Conservation (phyloP, 2,329 filamentous ascomycete genomes). For the Fusarium luffae region DNA sequence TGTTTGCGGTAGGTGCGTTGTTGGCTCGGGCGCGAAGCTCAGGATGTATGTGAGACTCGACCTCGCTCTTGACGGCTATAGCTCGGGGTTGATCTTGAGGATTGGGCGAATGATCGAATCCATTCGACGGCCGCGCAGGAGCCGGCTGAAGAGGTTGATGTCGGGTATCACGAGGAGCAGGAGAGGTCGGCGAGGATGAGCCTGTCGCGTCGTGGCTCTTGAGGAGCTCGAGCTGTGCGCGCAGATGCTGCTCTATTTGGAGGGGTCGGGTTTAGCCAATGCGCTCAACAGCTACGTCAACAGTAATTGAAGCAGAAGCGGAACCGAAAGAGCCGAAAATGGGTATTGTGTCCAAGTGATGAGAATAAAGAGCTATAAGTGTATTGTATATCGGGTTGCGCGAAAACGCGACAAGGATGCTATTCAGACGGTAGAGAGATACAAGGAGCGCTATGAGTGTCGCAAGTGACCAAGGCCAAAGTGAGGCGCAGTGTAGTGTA, state of each 20-base stretch:
- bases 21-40: conserved; percentile 55
- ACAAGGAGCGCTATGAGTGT: conserved; percentile 34
- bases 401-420: conserved; percentile 41
- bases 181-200: conserved; percentile 46
- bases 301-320: conserved; percentile 27
- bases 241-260: conserved; percentile 55
- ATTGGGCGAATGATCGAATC: conserved; percentile 56
- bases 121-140: conserved; percentile 55
- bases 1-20: conserved; percentile 48
- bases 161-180: conserved; percentile 47
- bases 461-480: conserved; percentile 31
- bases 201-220: conserved; percentile 54
- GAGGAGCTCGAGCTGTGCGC: conserved; percentile 58
- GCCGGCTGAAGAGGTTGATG: conserved; percentile 46
- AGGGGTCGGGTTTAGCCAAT: conserved; percentile 42
- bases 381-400: conserved; percentile 30
- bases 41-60: conserved; percentile 61
- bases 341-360: conserved; percentile 16
- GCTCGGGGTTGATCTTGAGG: conserved; percentile 51
- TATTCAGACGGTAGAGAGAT: conserved; percentile 31
- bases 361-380: conserved; percentile 23
- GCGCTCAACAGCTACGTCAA: conserved; percentile 30
- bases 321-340: conserved; percentile 22
- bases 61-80: conserved; percentile 51
- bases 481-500: conserved; percentile 12